Conservation (phyloP, 441 rosid genomes). For the Dalechampia spathulata region DNA sequence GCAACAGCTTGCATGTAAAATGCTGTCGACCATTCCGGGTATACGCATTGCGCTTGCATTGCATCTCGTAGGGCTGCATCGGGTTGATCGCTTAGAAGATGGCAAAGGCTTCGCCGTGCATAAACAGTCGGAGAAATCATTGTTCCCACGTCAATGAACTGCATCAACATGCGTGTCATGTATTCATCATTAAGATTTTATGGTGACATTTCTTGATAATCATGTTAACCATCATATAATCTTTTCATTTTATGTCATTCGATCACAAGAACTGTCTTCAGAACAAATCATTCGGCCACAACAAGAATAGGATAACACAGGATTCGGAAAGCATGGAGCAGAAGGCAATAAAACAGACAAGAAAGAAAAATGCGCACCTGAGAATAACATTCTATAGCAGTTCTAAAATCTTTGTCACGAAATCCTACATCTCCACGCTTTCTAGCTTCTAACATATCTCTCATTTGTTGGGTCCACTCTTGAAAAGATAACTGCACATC, state of each 20-base stretch:
- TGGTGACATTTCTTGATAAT: too few species aligned
- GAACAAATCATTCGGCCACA: too few species aligned
- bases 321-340: too few species aligned
- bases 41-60: conserved; percentile 94
- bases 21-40: conserved; percentile 96
- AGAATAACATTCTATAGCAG: conserved; percentile 61
- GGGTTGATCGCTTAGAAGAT: conserved; percentile 76
- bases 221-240: too few species aligned
- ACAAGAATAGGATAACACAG: too few species aligned
- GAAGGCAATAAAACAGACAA: background rate
- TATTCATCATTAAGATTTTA: background rate
- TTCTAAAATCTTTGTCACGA: conserved; percentile 70
- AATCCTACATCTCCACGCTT: conserved; percentile 82
- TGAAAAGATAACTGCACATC: conserved; percentile 68
- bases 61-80: conserved; percentile 95
- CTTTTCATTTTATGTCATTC: background rate
- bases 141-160: conserved; percentile 89
- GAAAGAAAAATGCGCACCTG: conserved; percentile 44
- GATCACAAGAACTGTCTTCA: background rate
- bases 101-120: conserved; percentile 82
- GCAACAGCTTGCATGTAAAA: conserved; percentile 97
- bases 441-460: conserved; percentile 85
- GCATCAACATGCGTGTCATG: conserved; percentile 3
- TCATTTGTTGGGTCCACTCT: conserved; percentile 96
- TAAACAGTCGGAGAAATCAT: conserved; percentile 90